phyloP scores from a whole-genome alignment of 441 rosid genomes.

The Mallotus japonicus region DNA sequence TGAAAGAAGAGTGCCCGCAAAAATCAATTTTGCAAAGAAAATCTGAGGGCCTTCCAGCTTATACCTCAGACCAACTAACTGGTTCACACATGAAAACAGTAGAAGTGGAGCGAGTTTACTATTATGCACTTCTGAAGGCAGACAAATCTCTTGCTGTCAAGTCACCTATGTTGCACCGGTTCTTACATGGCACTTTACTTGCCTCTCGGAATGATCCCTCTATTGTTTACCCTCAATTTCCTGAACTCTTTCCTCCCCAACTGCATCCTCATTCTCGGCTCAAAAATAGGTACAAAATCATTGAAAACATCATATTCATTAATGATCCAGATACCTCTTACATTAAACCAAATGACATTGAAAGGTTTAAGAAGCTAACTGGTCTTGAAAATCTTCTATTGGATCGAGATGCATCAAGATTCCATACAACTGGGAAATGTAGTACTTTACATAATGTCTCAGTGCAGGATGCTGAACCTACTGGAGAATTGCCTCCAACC shows the following conservation, averaged over 20 bases:
- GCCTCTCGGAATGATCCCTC: slow-evolving; percentile 2
- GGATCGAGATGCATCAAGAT: slow-evolving; percentile 19
- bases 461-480: slow-evolving; percentile 16
- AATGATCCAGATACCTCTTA: slow-evolving; percentile 36
- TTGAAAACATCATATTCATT: slow-evolving; percentile 37
- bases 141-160: slow-evolving; percentile 29
- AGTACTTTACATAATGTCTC: too few relatives aligned
- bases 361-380: slow-evolving; percentile 35
- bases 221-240: slow-evolving; percentile 29
- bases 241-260: slow-evolving; percentile 33
- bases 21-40: slow-evolving; percentile 42
- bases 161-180: slow-evolving; percentile 16
- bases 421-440: not conserved
- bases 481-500: slow-evolving; percentile 10
- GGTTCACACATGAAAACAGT: slow-evolving; percentile 35
- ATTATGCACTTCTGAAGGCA: slow-evolving; percentile 36
- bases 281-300: slow-evolving; percentile 20
- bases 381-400: slow-evolving; percentile 17
- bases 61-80: slow-evolving; percentile 31
- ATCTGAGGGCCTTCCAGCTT: slow-evolving; percentile 25
- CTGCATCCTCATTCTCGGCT: slow-evolving; percentile 31
- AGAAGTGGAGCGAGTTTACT: slow-evolving; percentile 36
- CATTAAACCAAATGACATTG: slow-evolving; percentile 30
- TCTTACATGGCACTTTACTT: slow-evolving; percentile 28
- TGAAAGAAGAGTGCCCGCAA: slow-evolving; percentile 19